These are phyloP conservation scores for Solanum acaule DNA, from an alignment of 257 asterid genomes.

Conservation along the genomic window DNA sequence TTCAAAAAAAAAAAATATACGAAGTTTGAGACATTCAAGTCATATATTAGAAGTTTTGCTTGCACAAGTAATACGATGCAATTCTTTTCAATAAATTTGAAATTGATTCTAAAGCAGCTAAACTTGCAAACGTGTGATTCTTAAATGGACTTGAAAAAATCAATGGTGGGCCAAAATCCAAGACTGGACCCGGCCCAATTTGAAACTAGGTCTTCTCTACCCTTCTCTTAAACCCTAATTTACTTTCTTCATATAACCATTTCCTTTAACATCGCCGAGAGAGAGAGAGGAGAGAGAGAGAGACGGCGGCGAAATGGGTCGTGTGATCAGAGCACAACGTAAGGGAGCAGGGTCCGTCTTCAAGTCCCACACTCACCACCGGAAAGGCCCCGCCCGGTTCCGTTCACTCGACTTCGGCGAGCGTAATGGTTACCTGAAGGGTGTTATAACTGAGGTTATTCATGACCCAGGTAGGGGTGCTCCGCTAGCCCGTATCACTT, in stretches of 20 bases:
- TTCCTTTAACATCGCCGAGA: not conserved
- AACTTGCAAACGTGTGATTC: not conserved
- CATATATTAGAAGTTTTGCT: not conserved
- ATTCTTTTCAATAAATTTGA: not conserved
- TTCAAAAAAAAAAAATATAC: not conserved
- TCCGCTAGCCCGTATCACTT: constrained; percentile 57
- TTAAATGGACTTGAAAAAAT: not conserved
- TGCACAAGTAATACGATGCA: not conserved
- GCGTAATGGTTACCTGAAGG: constrained; percentile 75
- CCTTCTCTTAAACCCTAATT: not conserved
- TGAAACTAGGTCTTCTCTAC: not conserved
- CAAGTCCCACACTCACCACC: constrained; percentile 76
- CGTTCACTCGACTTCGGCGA: constrained; percentile 74
- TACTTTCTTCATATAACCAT: not conserved
- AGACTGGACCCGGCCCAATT: not conserved
- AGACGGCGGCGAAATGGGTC: constrained; percentile 34
- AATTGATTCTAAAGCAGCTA: not conserved
- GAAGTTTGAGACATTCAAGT: not conserved
- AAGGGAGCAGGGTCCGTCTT: constrained; percentile 76
- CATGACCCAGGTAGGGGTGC: constrained; percentile 88
- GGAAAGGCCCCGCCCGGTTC: constrained; percentile 69
- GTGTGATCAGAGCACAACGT: constrained; percentile 70
- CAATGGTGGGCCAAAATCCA: not conserved
- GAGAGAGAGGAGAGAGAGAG: not conserved
- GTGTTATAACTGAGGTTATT: constrained; percentile 55